Percentiles rank a stretch among this genome's conserved stretches.
Evolutionary conservation across 768 basidiomycete genomes (phyloP).

Genomic region (Kwoniella dejecticola): DNA sequence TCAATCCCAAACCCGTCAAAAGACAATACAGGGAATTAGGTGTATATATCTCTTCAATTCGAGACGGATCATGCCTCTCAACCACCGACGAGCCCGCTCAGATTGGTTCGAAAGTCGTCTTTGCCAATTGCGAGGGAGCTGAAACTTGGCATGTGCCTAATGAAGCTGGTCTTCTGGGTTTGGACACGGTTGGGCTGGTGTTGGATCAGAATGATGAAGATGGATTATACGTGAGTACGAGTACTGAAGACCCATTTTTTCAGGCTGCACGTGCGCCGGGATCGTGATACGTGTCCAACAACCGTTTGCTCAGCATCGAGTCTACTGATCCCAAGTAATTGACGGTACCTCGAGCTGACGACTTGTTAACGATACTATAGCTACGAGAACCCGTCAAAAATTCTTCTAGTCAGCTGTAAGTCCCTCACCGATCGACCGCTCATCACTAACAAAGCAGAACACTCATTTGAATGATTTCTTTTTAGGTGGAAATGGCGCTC

Average conservation of each 20-base stretch:
- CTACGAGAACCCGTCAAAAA: neutral
- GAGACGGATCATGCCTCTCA: neutral
- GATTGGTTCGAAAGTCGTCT: neutral
- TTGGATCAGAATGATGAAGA: neutral
- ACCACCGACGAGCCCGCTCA: neutral
- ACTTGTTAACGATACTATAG: neutral
- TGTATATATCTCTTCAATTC: slow-evolving; percentile 5
- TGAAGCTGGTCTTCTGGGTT: neutral
- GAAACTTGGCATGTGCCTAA: slow-evolving; percentile 8
- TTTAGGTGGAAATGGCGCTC: slow-evolving; percentile 8
- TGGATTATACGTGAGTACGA: neutral
- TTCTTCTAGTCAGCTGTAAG: neutral
- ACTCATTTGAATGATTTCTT: too few relatives aligned
- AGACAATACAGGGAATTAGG: neutral
- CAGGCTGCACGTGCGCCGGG: too few relatives aligned
- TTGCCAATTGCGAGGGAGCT: neutral
- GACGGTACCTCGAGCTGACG: too few relatives aligned
- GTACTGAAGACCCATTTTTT: neutral
- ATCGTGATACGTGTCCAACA: too few relatives aligned
- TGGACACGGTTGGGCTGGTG: neutral
- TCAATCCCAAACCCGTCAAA: neutral
- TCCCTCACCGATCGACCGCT: too few relatives aligned
- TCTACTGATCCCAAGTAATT: too few relatives aligned
- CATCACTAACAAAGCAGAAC: too few relatives aligned
- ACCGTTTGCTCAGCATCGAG: too few relatives aligned